A percentile compares a stretch with the other conserved stretches of the same genome.
Evolutionary conservation across 2,329 filamentous ascomycete genomes (phyloP).

Genomic region (Verruconis gallopava): DNA sequence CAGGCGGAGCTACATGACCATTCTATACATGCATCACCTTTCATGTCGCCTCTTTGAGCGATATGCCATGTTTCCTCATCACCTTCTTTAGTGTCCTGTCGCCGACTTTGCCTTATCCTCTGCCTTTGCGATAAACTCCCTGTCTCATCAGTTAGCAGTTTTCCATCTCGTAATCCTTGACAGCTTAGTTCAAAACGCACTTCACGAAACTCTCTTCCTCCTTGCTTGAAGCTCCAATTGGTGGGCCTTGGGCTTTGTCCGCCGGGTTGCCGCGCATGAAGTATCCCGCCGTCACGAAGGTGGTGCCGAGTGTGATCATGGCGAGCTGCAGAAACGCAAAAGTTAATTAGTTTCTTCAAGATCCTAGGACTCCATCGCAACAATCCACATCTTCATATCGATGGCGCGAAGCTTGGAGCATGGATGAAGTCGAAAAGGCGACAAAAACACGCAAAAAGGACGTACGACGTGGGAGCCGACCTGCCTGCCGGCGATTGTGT

Average conservation of each 20-base stretch:
- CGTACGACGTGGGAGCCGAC: slow-evolving; percentile 42
- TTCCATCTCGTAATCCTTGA: not conserved
- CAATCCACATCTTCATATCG: too few species aligned
- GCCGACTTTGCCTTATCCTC: slow-evolving; percentile 6
- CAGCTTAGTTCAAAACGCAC: slow-evolving; percentile 23
- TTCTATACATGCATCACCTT: too few species aligned
- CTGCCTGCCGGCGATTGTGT: slow-evolving; percentile 38
- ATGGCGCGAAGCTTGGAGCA: too few species aligned
- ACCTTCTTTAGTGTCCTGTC: slow-evolving; percentile 2
- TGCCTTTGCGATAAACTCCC: slow-evolving; percentile 8
- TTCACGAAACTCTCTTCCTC: slow-evolving; percentile 58
- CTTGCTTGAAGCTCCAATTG: slow-evolving; percentile 52
- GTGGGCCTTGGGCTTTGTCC: slow-evolving; percentile 29
- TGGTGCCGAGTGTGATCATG: slow-evolving; percentile 41
- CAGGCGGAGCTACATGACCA: too few species aligned
- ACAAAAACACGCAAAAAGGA: too few species aligned
- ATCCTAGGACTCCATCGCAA: too few species aligned
- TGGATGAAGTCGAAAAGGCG: too few species aligned
- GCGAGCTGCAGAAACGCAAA: slow-evolving; percentile 36
- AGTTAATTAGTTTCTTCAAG: too few species aligned
- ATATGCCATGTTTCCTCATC: too few species aligned
- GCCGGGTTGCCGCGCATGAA: slow-evolving; percentile 29
- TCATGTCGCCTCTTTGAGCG: too few species aligned
- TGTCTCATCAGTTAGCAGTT: not conserved
- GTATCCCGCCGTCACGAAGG: slow-evolving; percentile 33